These are phyloP conservation scores for Globisporangium recalcitrans DNA, from an alignment of 352 stramenopile species.

Conservation along the genomic window DNA sequence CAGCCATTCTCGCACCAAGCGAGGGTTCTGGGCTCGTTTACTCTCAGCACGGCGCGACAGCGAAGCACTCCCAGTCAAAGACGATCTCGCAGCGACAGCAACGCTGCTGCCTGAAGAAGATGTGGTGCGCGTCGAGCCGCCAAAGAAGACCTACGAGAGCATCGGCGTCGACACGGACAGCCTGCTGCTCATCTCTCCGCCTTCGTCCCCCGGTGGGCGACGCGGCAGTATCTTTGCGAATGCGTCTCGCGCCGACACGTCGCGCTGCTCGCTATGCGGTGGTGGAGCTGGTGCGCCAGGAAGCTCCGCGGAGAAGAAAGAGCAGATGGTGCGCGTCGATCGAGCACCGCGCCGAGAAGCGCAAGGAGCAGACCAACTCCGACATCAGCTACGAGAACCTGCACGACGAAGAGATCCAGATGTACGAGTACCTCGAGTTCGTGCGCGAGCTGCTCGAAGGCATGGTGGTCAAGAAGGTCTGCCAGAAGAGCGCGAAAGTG, in stretches of 20 bases:
- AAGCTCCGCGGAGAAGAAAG: constrained; percentile 14
- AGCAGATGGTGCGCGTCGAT: constrained; percentile 37
- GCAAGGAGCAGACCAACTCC: constrained; percentile 35
- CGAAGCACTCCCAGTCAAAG: not conserved
- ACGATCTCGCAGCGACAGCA: not conserved
- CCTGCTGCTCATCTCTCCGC: constrained; percentile 5
- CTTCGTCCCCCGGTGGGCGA: not conserved
- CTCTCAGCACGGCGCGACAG: not conserved
- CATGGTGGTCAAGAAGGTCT: constrained; percentile 57
- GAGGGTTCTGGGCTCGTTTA: not conserved
- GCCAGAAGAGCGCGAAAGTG: constrained; percentile 51
- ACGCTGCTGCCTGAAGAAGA: not conserved
- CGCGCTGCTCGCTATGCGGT: not conserved
- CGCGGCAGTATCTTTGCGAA: constrained; percentile 18
- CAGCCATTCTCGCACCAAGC: not conserved
- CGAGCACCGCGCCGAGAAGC: constrained; percentile 40
- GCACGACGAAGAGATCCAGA: constrained; percentile 50
- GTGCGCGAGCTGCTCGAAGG: constrained; percentile 55
- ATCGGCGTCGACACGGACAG: constrained; percentile 40
- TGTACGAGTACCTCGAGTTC: constrained; percentile 74
- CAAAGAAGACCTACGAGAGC: constrained; percentile 50
- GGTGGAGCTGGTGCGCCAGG: not conserved
- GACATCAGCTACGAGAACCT: constrained; percentile 65
- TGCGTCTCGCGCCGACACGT: not conserved
- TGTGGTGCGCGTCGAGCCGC: not conserved